Percentiles rank a stretch among this genome's conserved stretches.
Evolutionary conservation across 345 rosid species (phyloP).

Genomic region (Eucalyptus polyanthemos): DNA sequence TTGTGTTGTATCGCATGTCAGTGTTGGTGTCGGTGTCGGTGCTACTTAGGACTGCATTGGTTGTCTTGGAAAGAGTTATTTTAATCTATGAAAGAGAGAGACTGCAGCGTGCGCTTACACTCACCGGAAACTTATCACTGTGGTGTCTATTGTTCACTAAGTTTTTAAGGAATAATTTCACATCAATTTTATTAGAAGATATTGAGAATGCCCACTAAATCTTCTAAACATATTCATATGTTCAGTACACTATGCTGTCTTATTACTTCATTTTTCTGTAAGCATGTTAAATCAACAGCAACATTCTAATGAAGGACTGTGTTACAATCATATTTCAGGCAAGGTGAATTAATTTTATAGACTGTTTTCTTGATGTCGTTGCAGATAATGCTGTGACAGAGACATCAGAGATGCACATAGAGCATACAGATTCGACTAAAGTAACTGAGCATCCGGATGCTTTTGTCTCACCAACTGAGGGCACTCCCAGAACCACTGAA

Average conservation of each 20-base stretch:
- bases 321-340: background rate
- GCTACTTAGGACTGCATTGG: background rate
- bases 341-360: background rate
- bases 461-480: background rate
- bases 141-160: background rate
- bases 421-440: background rate
- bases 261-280: background rate
- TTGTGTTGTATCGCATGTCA: too few species aligned
- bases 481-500: background rate
- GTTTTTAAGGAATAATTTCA: background rate
- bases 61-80: background rate
- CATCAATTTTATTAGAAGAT: background rate
- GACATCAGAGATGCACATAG: background rate
- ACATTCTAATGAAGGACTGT: background rate
- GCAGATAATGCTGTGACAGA: background rate
- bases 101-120: background rate
- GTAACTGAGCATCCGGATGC: too few species aligned
- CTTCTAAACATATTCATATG: background rate
- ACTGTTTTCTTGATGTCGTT: background rate
- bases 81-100: background rate
- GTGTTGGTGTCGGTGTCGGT: too few species aligned
- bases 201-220: background rate
- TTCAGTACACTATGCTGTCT: background rate
- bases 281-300: background rate
- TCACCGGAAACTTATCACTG: background rate